Base-by-base conservation (phyloP, 352 stramenopile genomes). In the Plasmopara viticola region DNA sequence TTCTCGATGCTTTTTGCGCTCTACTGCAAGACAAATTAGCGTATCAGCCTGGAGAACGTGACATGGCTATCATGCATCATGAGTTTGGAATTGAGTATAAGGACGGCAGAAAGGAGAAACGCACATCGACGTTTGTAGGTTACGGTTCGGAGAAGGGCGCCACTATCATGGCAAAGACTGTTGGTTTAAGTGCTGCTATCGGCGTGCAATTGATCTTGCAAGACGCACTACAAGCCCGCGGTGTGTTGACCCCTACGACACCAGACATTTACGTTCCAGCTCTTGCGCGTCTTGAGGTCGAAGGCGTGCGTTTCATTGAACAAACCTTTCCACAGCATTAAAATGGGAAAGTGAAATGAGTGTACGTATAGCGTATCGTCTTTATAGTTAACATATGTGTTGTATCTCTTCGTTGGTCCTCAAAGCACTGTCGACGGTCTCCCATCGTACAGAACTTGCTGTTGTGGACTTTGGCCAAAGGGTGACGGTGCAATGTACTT, bases 91-190 rank as follows among this genome's bases (percentile, higher is more conserved):
- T 93, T 20, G 71, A 89, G 42, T 89, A 86, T 48, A 60, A 72
- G 35, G 79, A 94, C 46, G 83, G 78, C 37, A 84, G 80, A 51
- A 83, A 84, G 52, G 88, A 97, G 70, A 83, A 71, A 55, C 86
- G 95, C 33, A 90, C 79, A 8, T 97, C 87, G 1, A 96, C 82
- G 9, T 89, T 97, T 29, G 79, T 97, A 29, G 85, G 92, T 5
- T 98, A 97, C 60, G 94, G 93, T 9, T 84, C 83, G 6, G 80
- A 92, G 28, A 68, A 89, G 6, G 79, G 88, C 6, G 92, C 96
- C 68, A 97, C 90, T 2, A 87, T 97, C 31, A 98, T 98, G 95
- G 87, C 88, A 14, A 96, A 97, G 68, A 98, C 94, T 9, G 95
- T 98, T 25, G 95, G 95, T 6, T 84, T 97, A 42, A 97, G 90